A percentile compares a stretch with the other conserved stretches of the same genome.
Evolutionary conservation across 2,329 filamentous ascomycete genomes (phyloP).

Genomic region (Aspergillus carbonarius): DNA sequence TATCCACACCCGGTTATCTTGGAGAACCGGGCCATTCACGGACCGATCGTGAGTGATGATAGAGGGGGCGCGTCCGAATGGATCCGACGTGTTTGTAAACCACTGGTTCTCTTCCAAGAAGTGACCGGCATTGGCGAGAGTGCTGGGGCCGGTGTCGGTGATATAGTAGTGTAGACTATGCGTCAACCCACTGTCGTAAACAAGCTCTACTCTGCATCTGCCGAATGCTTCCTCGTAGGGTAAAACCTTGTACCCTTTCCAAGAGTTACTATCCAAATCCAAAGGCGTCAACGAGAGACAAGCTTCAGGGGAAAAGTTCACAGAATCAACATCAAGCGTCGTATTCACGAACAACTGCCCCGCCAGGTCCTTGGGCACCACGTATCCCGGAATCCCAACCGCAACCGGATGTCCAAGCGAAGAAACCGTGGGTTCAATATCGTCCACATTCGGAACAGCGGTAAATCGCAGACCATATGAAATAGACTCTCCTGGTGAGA

Average conservation of each 20-base stretch:
- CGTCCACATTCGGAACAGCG: constrained; percentile 42
- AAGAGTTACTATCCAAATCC: not conserved
- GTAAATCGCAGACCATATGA: constrained; percentile 56
- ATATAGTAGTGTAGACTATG: constrained; percentile 60
- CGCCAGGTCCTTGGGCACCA: constrained; percentile 50
- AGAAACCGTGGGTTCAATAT: constrained; percentile 46
- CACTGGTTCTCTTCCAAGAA: constrained; percentile 58
- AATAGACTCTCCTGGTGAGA: constrained; percentile 48
- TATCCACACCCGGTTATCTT: constrained; percentile 57
- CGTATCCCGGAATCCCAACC: constrained; percentile 46
- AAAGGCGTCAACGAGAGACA: not conserved
- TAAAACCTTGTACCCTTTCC: constrained; percentile 38
- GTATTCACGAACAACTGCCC: constrained; percentile 46
- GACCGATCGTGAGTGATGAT: constrained; percentile 57
- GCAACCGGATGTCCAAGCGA: constrained; percentile 42
- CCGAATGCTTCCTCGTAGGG: constrained; percentile 51
- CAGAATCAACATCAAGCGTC: not conserved
- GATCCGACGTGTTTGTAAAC: constrained; percentile 53
- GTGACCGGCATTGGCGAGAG: constrained; percentile 49
- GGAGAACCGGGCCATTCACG: constrained; percentile 36
- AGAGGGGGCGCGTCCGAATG: constrained; percentile 55
- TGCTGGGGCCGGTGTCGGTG: constrained; percentile 48
- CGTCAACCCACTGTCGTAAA: constrained; percentile 48
- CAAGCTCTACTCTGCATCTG: constrained; percentile 49
- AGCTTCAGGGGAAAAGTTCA: not conserved